A percentile compares a stretch with the other conserved stretches of the same genome.
Evolutionary conservation across 495 filamentous ascomycete genomes (phyloP).

Genomic region (Xylaria telfairii): DNA sequence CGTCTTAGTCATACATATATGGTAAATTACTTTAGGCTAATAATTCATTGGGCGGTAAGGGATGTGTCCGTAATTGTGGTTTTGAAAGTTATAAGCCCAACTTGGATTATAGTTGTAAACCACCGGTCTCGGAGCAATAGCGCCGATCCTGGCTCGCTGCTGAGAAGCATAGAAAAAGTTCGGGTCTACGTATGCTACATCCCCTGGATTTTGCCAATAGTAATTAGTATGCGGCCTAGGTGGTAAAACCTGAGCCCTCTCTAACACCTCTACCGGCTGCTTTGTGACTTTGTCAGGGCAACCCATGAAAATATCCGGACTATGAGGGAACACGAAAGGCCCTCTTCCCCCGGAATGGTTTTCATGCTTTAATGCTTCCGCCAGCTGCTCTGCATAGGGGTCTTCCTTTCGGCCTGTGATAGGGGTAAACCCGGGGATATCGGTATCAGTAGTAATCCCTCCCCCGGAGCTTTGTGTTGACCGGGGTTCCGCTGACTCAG

Average conservation of each 20-base stretch:
- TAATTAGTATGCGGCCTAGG: neutral
- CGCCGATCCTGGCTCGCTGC: neutral
- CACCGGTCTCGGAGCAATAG: neutral
- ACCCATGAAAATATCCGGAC: slow-evolving; percentile 6
- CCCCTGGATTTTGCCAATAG: too few relatives aligned
- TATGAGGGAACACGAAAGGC: slow-evolving; percentile 7
- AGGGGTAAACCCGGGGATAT: neutral
- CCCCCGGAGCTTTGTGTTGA: neutral
- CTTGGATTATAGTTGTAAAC: neutral
- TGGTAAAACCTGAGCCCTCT: too few relatives aligned
- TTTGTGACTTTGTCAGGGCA: neutral
- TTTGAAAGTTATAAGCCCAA: neutral
- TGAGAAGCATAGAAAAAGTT: neutral
- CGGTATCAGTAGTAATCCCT: neutral
- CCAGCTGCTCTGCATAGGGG: neutral
- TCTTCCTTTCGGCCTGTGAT: neutral
- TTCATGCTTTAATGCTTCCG: neutral
- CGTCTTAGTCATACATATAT: too few relatives aligned
- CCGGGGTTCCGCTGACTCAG: neutral
- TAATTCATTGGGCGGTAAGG: too few relatives aligned
- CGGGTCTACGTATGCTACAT: neutral
- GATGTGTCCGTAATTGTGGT: neutral
- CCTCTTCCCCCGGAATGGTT: neutral
- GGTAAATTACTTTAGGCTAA: too few relatives aligned
- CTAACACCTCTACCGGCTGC: neutral